A percentile compares a stretch with the other conserved stretches of the same genome.
These are phyloP conservation scores for Sporothrix pseudoabietina DNA, from an alignment of 2,329 filamentous ascomycete species.

Conservation along the genomic window DNA sequence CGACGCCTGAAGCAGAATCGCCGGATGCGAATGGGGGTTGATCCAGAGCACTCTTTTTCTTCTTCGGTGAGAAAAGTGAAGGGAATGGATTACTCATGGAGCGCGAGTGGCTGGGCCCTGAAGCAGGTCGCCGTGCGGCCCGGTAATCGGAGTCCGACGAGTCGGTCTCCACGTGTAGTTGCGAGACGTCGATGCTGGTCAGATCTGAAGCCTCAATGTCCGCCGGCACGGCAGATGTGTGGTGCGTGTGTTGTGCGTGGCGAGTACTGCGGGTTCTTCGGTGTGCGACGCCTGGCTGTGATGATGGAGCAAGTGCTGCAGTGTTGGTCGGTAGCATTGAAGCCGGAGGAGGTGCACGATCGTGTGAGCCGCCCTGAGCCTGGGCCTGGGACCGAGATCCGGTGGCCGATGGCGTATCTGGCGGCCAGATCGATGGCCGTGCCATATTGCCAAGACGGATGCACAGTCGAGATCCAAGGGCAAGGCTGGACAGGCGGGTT, in stretches of 20 bases:
- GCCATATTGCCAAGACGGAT: conserved; percentile 27
- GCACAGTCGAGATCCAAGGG: not conserved
- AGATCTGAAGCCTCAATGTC: conserved; percentile 24
- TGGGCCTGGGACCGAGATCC: not conserved
- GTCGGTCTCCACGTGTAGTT: conserved; percentile 38
- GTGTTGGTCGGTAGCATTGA: not conserved
- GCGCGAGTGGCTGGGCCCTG: conserved; percentile 53
- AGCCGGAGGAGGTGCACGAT: not conserved
- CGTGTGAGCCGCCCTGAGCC: not conserved
- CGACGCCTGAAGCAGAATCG: conserved; percentile 47
- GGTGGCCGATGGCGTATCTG: not conserved
- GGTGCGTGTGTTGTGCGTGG: not conserved
- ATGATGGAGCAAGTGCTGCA: not conserved
- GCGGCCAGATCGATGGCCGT: not conserved
- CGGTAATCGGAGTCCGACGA: conserved; percentile 48
- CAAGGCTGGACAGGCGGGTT: not conserved
- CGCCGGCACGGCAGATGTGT: conserved; percentile 17
- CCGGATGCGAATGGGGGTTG: conserved; percentile 41
- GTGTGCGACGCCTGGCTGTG: not conserved
- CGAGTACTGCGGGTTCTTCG: not conserved
- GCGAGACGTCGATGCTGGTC: conserved; percentile 34
- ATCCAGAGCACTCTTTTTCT: conserved; percentile 57
- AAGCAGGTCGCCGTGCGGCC: conserved; percentile 37
- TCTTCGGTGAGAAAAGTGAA: conserved; percentile 64
- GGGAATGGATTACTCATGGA: conserved; percentile 83